phyloP scores from a whole-genome alignment of 75 land plant species.

The Cryptomeria japonica region DNA sequence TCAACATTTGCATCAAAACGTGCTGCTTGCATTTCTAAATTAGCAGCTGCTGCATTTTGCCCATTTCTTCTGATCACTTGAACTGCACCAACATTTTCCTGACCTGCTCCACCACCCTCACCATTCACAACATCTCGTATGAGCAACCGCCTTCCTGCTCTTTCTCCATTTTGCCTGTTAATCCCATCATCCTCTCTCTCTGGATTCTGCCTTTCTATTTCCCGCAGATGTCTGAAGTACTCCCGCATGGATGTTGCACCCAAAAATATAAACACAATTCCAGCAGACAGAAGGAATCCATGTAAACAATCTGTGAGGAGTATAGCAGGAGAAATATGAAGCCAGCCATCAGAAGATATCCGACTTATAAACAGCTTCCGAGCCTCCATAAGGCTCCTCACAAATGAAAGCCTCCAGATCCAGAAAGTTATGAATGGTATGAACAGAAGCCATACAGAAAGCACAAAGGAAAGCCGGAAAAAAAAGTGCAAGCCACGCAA shows the following conservation, averaged over 20 bases:
- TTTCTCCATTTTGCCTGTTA: slow-evolving; percentile 61
- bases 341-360: slow-evolving; percentile 18
- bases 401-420: slow-evolving; percentile 94
- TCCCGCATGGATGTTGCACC: slow-evolving; percentile 95
- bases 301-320: slow-evolving; percentile 92
- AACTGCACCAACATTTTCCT: slow-evolving; percentile 92
- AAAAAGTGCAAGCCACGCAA: slow-evolving; percentile 79
- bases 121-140: slow-evolving; percentile 62
- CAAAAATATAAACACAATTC: slow-evolving; percentile 95
- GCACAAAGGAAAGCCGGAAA: slow-evolving; percentile 68
- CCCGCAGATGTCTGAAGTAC: slow-evolving; percentile 84
- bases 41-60: slow-evolving; percentile 87
- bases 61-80: slow-evolving; percentile 85
- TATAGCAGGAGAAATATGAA: slow-evolving; percentile 50
- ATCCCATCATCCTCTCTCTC: slow-evolving; percentile 72
- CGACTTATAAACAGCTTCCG: slow-evolving; percentile 78
- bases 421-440: slow-evolving; percentile 96
- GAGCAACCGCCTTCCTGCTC: slow-evolving; percentile 63
- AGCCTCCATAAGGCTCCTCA: slow-evolving; percentile 82
- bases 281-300: slow-evolving; percentile 96
- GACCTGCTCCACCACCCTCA: slow-evolving; percentile 69
- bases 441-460: slow-evolving; percentile 92
- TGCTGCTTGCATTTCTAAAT: slow-evolving; percentile 91
- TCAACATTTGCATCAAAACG: slow-evolving; percentile 96
- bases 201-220: slow-evolving; percentile 71